Evolutionary conservation across 257 asterid species (phyloP).

Genomic region (Rubia yunnanensis): DNA sequence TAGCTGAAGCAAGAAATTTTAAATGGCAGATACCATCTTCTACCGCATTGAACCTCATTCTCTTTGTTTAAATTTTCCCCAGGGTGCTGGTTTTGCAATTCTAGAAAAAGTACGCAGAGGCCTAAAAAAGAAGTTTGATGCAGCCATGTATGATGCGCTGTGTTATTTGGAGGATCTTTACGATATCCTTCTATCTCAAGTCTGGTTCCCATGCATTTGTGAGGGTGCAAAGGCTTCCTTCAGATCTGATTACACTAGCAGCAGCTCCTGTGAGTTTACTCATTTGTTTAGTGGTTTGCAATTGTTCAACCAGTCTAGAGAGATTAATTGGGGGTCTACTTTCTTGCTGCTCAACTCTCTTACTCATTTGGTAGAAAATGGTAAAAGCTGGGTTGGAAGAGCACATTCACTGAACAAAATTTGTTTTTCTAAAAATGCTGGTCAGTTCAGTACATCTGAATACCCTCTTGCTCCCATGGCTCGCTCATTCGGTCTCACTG

Average conservation of each 20-base stretch:
- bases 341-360: too few species aligned
- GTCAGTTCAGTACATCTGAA: background rate
- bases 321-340: too few species aligned
- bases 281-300: background rate
- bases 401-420: background rate
- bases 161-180: too few species aligned
- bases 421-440: background rate
- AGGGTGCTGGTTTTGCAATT: too few species aligned
- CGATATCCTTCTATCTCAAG: background rate
- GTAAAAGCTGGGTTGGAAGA: background rate
- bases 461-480: background rate
- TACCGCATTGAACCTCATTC: too few species aligned
- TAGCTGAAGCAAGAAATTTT: too few species aligned
- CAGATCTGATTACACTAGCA: background rate
- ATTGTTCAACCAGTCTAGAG: too few species aligned
- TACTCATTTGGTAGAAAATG: background rate
- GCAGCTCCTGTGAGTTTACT: too few species aligned
- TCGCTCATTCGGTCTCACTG: background rate
- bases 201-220: background rate
- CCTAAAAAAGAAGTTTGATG: too few species aligned
- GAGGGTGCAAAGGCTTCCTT: background rate
- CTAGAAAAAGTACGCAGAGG: too few species aligned
- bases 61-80: too few species aligned
- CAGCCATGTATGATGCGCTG: background rate
- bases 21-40: too few species aligned